Base-by-base conservation (phyloP, 2,329 filamentous ascomycete species). In the Alternaria infectoria region DNA sequence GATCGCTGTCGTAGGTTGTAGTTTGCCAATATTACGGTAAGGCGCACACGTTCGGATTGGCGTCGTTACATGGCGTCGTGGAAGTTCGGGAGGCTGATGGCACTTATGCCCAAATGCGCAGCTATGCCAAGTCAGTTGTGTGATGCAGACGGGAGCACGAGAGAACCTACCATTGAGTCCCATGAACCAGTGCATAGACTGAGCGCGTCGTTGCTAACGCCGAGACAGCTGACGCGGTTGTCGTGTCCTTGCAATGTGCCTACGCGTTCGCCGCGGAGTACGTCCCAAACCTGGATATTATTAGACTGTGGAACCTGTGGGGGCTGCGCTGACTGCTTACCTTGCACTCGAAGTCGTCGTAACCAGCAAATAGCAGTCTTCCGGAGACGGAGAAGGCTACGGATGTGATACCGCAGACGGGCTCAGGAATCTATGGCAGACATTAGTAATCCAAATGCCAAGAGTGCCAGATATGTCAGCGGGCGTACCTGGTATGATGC, bases 301-400 rank as follows among this genome's bases (percentile, higher is more conserved):
- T 75, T 65, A 75, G 70, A 52, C 45, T 26, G 12, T 23, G 97
- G 58, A 49, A 11, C 1, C 45, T 40, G 26, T 47, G 8, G 15
- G 62, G 67, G 62, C 12, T 36, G 10, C 52, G 40, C 32, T 52
- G 49, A 30, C 15, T 59, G 77, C 89, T 77, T 85, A 97, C 95
- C 91, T 98, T 99, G 94, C 96, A 99, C 83, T 99, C 96, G 77
- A 97, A 99, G 80, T 99, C 96, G 77, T 99, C 96, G 77, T 99
- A 99, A 71, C 96, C 96, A 59, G 96, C 96, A 80, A 99, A 99
- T 44, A 99, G 85, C 75, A 99, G 85, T 79, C 96, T 90, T 62
- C 96, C 96, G 61, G 96, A 99, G 13, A 99, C 95, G 15, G 96
- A 99, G 74, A 97, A 98, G 63, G 95, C 96, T 51, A 99, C 96